Base-by-base conservation (phyloP, 352 stramenopile species). In the Elongisporangium undulatum region DNA sequence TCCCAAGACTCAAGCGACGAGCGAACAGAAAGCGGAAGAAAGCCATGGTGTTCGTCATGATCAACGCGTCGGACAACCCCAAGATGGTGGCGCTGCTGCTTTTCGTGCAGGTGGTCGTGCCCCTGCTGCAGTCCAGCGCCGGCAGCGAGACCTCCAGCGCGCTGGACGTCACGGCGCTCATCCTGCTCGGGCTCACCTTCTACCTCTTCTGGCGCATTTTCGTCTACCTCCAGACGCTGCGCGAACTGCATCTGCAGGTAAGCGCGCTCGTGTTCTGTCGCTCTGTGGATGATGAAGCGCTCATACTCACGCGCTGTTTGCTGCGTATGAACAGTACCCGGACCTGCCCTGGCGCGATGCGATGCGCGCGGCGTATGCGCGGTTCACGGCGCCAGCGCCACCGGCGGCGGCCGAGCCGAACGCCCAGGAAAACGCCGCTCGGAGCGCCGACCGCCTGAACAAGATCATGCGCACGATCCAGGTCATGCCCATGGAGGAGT, bases 401-500 rank as follows among this genome's bases (percentile, higher is more conserved):
- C 67, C 76, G 60, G 66, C 69, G 20, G 64, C 74, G 13, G 74
- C 70, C 16, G 74, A 77, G 9, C 72, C 71, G 12, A 64, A 59
- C 7, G 74, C 79, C 19, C 69, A 77, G 61, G 62, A 72, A 20
- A 59, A 68, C 2, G 57, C 56, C 45, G 38, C 64, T 20, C 64
- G 66, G 7, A 72, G 63, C 54, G 74, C 82, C 21, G 79, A 93
- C 58, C 76, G 76, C 20, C 92, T 91, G 24, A 85, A 85, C 62
- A 75, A 72, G 55, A 75, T 89, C 51, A 73, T 91, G 64, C 79
- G 82, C 48, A 89, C 76, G 16, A 92, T 94, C 57, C 85, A 92
- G 56, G 65, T 82, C 49, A 89, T 94, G 78, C 85, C 85, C 1
- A 91, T 76, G 58, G 85, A 94, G 53, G 83, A 94, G 57, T 94